Evolutionary conservation across 768 basidiomycete species (phyloP).

Genomic region (Mycena kentingensis): DNA sequence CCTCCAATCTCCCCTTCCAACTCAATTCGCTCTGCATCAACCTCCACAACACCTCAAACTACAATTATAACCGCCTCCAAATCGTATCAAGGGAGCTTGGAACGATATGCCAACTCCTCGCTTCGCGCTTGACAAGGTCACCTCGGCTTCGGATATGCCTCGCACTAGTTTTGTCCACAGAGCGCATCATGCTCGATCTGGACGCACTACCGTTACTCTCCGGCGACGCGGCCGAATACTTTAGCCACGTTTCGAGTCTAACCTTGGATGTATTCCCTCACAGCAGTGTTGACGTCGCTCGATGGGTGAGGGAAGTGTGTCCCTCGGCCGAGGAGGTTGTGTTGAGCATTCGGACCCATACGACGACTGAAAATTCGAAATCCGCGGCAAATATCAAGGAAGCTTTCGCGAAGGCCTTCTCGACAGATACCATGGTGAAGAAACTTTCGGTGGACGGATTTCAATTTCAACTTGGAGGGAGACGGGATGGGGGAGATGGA

Average conservation of each 20-base stretch:
- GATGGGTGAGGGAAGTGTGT: conserved; percentile 14
- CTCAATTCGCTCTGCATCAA: conserved; percentile 11
- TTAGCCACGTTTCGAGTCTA: conserved; percentile 7
- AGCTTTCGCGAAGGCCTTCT: too few species aligned
- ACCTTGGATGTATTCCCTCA: conserved; percentile 9
- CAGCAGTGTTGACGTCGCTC: conserved; percentile 6
- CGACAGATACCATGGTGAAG: too few species aligned
- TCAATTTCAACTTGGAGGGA: too few species aligned
- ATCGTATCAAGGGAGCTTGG: conserved; percentile 4
- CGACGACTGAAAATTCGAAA: too few species aligned
- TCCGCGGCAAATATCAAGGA: too few species aligned
- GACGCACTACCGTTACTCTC: conserved; percentile 1
- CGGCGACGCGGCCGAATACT: background rate
- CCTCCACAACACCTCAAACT: background rate
- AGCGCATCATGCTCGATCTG: conserved; percentile 8
- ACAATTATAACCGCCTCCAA: conserved; percentile 11
- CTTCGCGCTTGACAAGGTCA: background rate
- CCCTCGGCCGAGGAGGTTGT: too few species aligned
- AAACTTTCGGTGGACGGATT: too few species aligned
- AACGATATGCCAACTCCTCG: conserved; percentile 3
- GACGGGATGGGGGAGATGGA: too few species aligned
- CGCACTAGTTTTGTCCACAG: conserved; percentile 8
- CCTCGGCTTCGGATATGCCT: conserved; percentile 10
- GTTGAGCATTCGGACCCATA: too few species aligned
- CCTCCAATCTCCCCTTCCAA: conserved; percentile 5